Percentiles rank a stretch among this genome's conserved stretches.
Conservation (phyloP, 31 red algal genomes). For the Asparagopsis taxiformis region DNA sequence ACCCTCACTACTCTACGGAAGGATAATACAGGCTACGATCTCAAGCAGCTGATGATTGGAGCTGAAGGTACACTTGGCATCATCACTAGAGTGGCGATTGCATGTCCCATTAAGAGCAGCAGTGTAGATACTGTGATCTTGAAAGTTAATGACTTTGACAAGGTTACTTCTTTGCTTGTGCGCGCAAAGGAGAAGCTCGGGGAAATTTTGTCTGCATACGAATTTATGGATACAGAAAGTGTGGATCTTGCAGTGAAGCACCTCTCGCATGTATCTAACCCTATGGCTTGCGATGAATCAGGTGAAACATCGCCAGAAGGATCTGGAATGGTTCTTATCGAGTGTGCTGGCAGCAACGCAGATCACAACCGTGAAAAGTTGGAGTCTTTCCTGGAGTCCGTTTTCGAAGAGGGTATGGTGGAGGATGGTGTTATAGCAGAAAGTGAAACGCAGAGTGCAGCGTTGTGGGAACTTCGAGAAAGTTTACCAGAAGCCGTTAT, state of each 20-base stretch:
- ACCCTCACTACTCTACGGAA: conserved; percentile 69
- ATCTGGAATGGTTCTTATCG: conserved; percentile 79
- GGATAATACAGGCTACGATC: conserved; percentile 97
- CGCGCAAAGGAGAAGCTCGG: conserved; percentile 46
- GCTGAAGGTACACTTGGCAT: conserved; percentile 96
- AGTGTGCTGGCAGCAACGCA: conserved; percentile 65
- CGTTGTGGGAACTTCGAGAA: conserved; percentile 89
- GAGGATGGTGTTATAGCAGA: conserved; percentile 84
- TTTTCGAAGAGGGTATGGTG: conserved; percentile 55
- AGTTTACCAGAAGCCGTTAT: conserved; percentile 80
- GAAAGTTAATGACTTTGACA: conserved; percentile 51
- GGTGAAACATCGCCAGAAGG: background rate
- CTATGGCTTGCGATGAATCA: conserved; percentile 25
- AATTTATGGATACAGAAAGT: conserved; percentile 83
- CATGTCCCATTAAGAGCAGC: conserved; percentile 42
- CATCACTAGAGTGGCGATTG: conserved; percentile 80
- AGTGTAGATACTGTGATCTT: conserved; percentile 68
- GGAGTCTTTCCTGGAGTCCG: conserved; percentile 69
- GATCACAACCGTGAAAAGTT: conserved; percentile 73
- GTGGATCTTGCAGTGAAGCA: conserved; percentile 61
- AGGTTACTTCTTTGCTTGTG: conserved; percentile 38
- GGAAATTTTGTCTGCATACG: conserved; percentile 86
- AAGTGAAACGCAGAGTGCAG: conserved; percentile 63
- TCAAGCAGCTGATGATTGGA: conserved; percentile 91
- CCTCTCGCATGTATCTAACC: conserved; percentile 55